Evolutionary conservation across 2,329 filamentous ascomycete species (phyloP).

Genomic region (Ambrosiella beaveri): DNA sequence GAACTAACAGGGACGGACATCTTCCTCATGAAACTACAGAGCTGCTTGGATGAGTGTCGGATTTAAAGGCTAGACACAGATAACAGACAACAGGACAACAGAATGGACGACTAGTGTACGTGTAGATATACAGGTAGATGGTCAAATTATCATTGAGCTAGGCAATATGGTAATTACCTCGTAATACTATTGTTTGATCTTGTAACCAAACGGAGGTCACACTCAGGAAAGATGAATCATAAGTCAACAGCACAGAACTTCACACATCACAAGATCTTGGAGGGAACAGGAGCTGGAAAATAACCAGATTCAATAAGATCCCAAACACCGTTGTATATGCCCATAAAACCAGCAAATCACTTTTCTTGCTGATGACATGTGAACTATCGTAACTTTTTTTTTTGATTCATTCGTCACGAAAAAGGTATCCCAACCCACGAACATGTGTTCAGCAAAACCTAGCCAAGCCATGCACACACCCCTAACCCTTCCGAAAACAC

Average conservation of each 20-base stretch:
- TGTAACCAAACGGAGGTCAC: neutral
- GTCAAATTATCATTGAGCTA: too few species aligned
- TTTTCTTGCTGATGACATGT: slow-evolving; percentile 4
- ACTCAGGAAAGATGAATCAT: neutral
- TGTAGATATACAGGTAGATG: neutral
- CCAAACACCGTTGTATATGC: slow-evolving; percentile 6
- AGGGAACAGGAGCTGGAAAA: neutral
- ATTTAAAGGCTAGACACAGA: neutral
- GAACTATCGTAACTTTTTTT: slow-evolving; percentile 13
- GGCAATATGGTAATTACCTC: too few species aligned
- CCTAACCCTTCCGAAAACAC: slow-evolving; percentile 19
- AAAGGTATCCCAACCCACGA: slow-evolving; percentile 11
- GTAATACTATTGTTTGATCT: too few species aligned
- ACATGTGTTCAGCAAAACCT: slow-evolving; percentile 11
- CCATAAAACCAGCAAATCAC: slow-evolving; percentile 11
- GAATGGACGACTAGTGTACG: neutral
- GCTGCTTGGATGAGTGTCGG: neutral
- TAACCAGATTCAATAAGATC: slow-evolving; percentile 1
- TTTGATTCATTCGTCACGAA: slow-evolving; percentile 14
- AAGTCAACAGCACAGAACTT: neutral
- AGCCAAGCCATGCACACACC: slow-evolving; percentile 31
- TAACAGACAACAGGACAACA: neutral
- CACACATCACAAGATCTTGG: neutral
- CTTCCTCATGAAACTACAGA: too few species aligned
- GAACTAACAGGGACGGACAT: neutral